Evolutionary conservation across 768 basidiomycete species (phyloP).

Genomic region (Mycena galericulata): DNA sequence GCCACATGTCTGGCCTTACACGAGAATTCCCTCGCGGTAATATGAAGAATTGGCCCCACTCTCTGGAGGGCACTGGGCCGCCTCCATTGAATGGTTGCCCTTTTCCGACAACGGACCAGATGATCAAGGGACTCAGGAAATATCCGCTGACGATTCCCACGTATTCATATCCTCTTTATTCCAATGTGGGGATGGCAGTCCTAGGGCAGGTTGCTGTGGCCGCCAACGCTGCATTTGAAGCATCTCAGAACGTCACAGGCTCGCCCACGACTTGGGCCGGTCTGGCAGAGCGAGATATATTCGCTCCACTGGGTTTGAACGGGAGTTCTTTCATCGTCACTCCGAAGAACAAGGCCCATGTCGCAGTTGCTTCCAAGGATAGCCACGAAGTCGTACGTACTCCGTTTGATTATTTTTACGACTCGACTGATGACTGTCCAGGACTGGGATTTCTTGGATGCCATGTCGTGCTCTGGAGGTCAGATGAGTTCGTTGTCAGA

Average conservation of each 20-base stretch:
- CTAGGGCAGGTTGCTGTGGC: constrained; percentile 40
- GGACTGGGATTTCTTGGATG: constrained; percentile 40
- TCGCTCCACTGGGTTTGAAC: constrained; percentile 41
- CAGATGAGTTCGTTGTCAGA: constrained; percentile 43
- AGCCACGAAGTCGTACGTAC: constrained; percentile 30
- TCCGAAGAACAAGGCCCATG: constrained; percentile 28
- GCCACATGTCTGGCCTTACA: constrained; percentile 45
- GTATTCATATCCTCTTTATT: constrained; percentile 43
- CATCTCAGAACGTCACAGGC: constrained; percentile 14
- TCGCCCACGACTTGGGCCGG: constrained; percentile 27
- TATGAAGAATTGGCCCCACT: constrained; percentile 40
- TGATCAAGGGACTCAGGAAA: constrained; percentile 33
- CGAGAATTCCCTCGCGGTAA: constrained; percentile 41
- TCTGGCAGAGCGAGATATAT: constrained; percentile 41
- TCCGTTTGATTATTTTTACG: not conserved
- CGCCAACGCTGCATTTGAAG: constrained; percentile 35
- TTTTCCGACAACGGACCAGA: constrained; percentile 33
- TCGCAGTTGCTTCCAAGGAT: constrained; percentile 34
- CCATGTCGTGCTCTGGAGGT: constrained; percentile 40
- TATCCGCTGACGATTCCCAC: constrained; percentile 38
- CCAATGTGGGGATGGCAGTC: constrained; percentile 42
- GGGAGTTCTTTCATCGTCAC: constrained; percentile 38
- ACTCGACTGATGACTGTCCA: not conserved
- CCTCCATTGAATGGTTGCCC: constrained; percentile 37
- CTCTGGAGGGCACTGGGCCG: constrained; percentile 36